A percentile compares a stretch with the other conserved stretches of the same genome.
Evolutionary conservation across 2,329 filamentous ascomycete genomes (phyloP).

Genomic region (Alternaria metachromatica): DNA sequence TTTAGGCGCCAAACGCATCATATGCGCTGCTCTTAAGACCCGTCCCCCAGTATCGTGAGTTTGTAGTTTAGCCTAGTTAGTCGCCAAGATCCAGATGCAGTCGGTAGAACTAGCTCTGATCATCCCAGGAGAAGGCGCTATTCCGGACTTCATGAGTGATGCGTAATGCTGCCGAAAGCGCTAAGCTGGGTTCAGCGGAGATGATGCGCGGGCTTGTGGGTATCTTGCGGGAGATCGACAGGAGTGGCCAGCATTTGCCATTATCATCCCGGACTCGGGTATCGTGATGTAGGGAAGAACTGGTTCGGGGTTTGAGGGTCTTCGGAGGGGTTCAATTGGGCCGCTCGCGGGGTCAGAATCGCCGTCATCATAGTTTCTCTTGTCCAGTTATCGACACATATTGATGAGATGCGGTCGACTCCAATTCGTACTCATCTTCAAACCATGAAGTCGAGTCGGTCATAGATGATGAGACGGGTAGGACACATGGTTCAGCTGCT

Average conservation of each 20-base stretch:
- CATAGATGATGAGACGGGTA: background rate
- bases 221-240: slow-evolving; percentile 7
- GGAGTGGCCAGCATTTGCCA: background rate
- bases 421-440: background rate
- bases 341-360: background rate
- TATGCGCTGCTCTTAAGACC: background rate
- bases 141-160: background rate
- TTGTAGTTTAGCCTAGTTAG: background rate
- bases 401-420: background rate
- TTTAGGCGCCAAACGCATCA: background rate
- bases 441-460: background rate
- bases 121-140: background rate
- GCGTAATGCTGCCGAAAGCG: background rate
- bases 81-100: background rate
- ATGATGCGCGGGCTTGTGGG: background rate
- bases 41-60: background rate
- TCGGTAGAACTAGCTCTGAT: background rate
- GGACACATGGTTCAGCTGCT: background rate
- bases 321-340: background rate
- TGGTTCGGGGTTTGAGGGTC: background rate
- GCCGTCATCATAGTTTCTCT: background rate
- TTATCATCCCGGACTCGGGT: background rate
- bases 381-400: background rate
- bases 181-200: background rate
- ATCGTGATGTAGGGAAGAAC: background rate